Evolutionary conservation across 2,329 filamentous ascomycete species (phyloP).

Genomic region (Stagonosporopsis tanaceti): DNA sequence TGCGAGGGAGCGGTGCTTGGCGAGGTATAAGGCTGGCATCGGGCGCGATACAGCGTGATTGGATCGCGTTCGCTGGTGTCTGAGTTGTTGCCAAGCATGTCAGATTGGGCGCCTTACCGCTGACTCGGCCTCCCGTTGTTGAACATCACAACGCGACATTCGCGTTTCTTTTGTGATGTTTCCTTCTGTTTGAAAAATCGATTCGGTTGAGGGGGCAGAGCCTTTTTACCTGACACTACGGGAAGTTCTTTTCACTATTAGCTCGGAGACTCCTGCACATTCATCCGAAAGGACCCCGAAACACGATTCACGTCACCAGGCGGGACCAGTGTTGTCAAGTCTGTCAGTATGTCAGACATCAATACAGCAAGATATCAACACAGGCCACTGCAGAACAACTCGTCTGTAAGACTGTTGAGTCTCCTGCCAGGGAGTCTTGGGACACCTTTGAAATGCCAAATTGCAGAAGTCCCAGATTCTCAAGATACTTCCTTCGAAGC

Average conservation of each 20-base stretch:
- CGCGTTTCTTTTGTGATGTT: neutral
- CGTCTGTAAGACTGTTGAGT: slow-evolving; percentile 2
- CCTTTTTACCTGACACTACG: no score
- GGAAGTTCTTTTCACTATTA: neutral
- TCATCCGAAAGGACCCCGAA: neutral
- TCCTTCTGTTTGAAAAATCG: neutral
- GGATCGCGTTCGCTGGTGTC: neutral
- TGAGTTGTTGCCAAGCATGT: slow-evolving; percentile 5
- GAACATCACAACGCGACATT: neutral
- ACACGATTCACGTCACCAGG: neutral
- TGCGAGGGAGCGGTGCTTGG: slow-evolving; percentile 71
- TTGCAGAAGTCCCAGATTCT: neutral
- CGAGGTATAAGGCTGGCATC: slow-evolving; percentile 73
- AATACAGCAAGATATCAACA: neutral
- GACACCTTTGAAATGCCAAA: slow-evolving; percentile 1
- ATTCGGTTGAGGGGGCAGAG: no score
- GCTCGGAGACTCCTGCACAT: no score
- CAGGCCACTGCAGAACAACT: neutral
- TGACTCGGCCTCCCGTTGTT: neutral
- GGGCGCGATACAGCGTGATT: slow-evolving; percentile 57
- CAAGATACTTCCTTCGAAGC: slow-evolving; percentile 5
- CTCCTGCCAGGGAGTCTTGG: slow-evolving; percentile 7
- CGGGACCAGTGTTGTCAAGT: neutral
- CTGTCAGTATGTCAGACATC: neutral
- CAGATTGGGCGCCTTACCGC: neutral